phyloP scores from a whole-genome alignment of 2,329 filamentous ascomycete species.

The Colletotrichum sp. region DNA sequence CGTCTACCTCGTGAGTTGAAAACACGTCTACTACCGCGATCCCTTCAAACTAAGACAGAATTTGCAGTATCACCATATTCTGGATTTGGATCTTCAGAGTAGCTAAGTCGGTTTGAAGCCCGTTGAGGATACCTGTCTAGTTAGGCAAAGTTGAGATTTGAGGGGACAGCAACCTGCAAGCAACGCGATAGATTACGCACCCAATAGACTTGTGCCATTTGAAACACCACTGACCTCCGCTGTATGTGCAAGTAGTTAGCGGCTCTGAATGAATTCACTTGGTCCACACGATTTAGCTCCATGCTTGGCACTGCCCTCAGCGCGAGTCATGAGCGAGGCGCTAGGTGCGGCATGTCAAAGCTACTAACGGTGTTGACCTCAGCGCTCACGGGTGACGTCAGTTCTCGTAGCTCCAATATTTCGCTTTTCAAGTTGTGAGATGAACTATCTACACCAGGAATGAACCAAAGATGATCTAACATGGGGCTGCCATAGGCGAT shows the following conservation, averaged over 20 bases:
- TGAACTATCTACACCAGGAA: background rate
- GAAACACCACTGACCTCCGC: background rate
- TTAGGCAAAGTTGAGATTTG: background rate
- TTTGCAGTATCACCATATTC: background rate
- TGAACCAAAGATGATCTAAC: background rate
- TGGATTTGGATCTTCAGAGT: background rate
- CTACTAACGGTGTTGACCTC: background rate
- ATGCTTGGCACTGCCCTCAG: background rate
- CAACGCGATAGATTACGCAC: background rate
- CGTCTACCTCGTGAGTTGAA: background rate
- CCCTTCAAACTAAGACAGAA: background rate
- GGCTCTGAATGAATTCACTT: background rate
- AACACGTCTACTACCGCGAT: background rate
- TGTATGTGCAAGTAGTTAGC: background rate
- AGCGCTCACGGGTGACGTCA: background rate
- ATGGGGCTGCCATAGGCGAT: background rate
- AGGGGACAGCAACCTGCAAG: background rate
- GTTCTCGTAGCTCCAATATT: background rate
- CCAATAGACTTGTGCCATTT: background rate
- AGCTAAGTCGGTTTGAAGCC: background rate
- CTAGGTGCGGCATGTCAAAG: background rate
- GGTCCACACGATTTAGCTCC: background rate
- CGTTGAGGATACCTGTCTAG: background rate
- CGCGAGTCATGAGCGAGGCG: background rate
- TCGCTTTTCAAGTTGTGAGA: background rate